Base-by-base conservation (phyloP, 1,284 basidiomycete genomes). In the Volvariella surrecta region DNA sequence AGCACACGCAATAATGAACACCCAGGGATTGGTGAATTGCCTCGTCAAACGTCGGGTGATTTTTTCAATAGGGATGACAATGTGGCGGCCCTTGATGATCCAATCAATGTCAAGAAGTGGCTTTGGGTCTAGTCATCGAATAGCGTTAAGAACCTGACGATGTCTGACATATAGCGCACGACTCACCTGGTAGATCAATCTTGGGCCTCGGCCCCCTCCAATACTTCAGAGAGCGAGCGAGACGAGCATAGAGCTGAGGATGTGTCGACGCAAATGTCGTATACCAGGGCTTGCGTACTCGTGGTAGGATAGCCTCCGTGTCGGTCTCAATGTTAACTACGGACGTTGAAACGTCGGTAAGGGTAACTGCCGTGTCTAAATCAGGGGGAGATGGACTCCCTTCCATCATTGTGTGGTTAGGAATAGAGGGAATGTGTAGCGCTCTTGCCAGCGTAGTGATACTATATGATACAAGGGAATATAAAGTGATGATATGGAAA, bases 151-250 rank as follows among this genome's bases (percentile, higher is more conserved):
- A 28, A 11, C 24, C 6, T 28, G 24, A 6, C 6, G 6, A 28
- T 6, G 24, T 11, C 24, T 43, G 17, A 42, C 20, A 11, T 16
- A n/a, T 17, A 16, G 37, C 35, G 45, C 30, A 38, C 43, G 8
- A 63, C 72, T 43, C 47, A 80, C 79, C 67, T 61, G 73, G 63
- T 32, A 84, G 56, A 50, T 77, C 71, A 20, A 70, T 57, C 55
- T 76, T 79, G 4, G 79, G 79, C 40, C 71, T 58, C 0, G 82
- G 82, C 4, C 83, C 82, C 52, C 70, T 67, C 39, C 76, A 43
- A 53, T 78, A 84, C 9, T 55, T 45, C 3, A 19, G 8, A 35
- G 6, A 35, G 15, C 53, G 57, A n/a, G 45, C 50, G 1, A 59
- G 13, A 38, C 45, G 46, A 15, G 44, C 44, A 40, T 52, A 46